These are phyloP conservation scores for Fusarium setosum DNA, from an alignment of 2,329 filamentous ascomycete species.

Conservation along the genomic window DNA sequence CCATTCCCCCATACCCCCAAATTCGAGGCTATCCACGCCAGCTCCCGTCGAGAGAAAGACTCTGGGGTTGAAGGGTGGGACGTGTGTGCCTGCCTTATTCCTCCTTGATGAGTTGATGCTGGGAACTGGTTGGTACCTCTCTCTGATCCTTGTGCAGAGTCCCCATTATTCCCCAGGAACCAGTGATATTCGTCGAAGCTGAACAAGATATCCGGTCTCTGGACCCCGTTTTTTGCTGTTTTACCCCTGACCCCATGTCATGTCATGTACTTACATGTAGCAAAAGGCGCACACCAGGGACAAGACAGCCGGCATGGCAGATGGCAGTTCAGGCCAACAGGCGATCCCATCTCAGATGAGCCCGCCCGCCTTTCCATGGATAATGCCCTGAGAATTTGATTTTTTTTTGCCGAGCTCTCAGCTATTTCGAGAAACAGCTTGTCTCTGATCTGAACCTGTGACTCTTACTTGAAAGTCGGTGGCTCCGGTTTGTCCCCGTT, in stretches of 20 bases:
- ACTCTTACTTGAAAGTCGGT: conserved; percentile 30
- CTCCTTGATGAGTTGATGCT: neutral
- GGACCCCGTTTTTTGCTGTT: conserved; percentile 8
- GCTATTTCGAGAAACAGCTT: conserved; percentile 29
- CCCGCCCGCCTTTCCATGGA: conserved; percentile 21
- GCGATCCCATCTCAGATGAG: conserved; percentile 12
- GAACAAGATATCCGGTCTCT: conserved; percentile 5
- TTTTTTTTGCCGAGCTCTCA: neutral
- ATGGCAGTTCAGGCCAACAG: conserved; percentile 25
- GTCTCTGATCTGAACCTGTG: conserved; percentile 20
- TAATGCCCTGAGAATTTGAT: conserved; percentile 16
- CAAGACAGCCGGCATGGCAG: conserved; percentile 23
- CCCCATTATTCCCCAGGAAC: conserved; percentile 25
- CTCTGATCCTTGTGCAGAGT: conserved; percentile 1
- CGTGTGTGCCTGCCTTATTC: conserved; percentile 12
- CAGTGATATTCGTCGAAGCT: conserved; percentile 10
- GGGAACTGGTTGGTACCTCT: neutral
- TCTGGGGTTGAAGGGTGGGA: conserved; percentile 38
- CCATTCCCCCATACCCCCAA: conserved; percentile 26
- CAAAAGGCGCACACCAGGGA: conserved; percentile 23
- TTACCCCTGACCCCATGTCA: conserved; percentile 19
- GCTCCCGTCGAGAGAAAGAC: conserved; percentile 26
- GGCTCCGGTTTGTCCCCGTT: conserved; percentile 39
- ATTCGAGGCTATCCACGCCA: conserved; percentile 34
- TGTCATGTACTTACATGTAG: conserved; percentile 4